Percentiles rank a stretch among this genome's conserved stretches.
These are phyloP conservation scores for Clavaria fumosa DNA, from an alignment of 768 basidiomycete genomes.

Conservation along the genomic window DNA sequence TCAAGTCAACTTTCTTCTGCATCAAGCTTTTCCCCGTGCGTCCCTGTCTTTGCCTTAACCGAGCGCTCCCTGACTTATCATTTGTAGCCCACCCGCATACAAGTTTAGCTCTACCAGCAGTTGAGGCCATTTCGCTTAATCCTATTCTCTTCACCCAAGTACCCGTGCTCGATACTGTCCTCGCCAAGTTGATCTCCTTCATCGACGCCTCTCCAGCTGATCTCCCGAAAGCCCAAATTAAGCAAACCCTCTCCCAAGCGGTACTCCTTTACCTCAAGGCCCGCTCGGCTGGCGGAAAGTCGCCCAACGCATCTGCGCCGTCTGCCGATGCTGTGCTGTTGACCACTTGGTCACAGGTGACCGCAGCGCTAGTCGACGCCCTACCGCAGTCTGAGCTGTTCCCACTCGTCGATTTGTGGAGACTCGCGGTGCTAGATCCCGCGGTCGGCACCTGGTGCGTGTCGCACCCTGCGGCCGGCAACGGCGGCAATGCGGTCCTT, in stretches of 20 bases:
- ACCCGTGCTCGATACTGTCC: slow-evolving; percentile 50
- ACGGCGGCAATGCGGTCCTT: too few species aligned
- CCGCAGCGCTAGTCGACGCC: slow-evolving; percentile 24
- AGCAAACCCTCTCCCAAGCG: slow-evolving; percentile 29
- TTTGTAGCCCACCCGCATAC: slow-evolving; percentile 70
- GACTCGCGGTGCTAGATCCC: slow-evolving; percentile 57
- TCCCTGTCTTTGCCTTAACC: slow-evolving; percentile 8
- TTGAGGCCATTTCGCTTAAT: slow-evolving; percentile 48
- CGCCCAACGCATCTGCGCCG: slow-evolving; percentile 9
- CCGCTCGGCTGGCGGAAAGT: slow-evolving; percentile 19
- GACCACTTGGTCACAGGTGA: slow-evolving; percentile 33
- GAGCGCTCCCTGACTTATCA: too few species aligned
- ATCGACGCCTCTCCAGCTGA: slow-evolving; percentile 23
- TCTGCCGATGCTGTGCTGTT: slow-evolving; percentile 22
- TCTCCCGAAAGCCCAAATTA: slow-evolving; percentile 26
- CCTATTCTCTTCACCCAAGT: slow-evolving; percentile 66
- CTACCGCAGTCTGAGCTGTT: slow-evolving; percentile 49
- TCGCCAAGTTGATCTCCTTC: slow-evolving; percentile 45
- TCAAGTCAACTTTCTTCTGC: slow-evolving; percentile 61
- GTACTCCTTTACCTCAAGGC: slow-evolving; percentile 54
- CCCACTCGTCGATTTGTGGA: slow-evolving; percentile 73
- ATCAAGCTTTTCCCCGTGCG: slow-evolving; percentile 69
- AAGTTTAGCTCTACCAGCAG: slow-evolving; percentile 38
- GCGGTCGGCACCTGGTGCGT: slow-evolving; percentile 37
- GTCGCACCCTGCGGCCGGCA: slow-evolving; percentile 13